Evolutionary conservation across 148 eudicot genomes (phyloP).

Genomic region (Rhododendron williamsianum): DNA sequence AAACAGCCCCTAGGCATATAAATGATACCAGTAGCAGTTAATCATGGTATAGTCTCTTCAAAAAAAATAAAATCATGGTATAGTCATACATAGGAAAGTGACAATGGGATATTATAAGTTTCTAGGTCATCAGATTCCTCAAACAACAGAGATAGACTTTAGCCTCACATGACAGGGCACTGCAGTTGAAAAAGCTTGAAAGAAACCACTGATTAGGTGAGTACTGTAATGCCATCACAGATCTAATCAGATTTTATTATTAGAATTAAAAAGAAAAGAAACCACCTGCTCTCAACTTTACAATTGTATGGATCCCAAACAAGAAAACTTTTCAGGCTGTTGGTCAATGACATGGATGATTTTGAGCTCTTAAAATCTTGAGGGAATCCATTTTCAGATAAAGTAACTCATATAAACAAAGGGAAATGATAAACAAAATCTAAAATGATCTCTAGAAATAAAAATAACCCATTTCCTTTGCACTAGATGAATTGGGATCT

Average conservation of each 20-base stretch:
- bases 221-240: background rate
- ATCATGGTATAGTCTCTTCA: background rate
- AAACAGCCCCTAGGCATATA: background rate
- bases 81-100: background rate
- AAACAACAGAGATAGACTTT: conserved; percentile 13
- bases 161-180: conserved; percentile 20
- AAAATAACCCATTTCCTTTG: background rate
- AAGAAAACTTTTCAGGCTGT: background rate
- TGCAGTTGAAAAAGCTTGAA: background rate
- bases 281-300: background rate
- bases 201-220: background rate
- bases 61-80: too few species aligned
- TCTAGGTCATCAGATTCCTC: background rate
- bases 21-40: background rate
- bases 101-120: background rate
- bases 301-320: background rate
- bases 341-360: background rate
- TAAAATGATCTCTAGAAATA: background rate
- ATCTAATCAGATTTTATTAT: background rate
- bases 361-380: background rate
- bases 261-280: background rate
- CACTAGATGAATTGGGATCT: background rate
- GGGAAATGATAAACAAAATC: background rate
- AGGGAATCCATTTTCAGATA: background rate
- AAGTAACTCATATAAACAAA: background rate